These are phyloP conservation scores for Verruconis gallopava DNA, from an alignment of 2,329 filamentous ascomycete species.

Conservation along the genomic window DNA sequence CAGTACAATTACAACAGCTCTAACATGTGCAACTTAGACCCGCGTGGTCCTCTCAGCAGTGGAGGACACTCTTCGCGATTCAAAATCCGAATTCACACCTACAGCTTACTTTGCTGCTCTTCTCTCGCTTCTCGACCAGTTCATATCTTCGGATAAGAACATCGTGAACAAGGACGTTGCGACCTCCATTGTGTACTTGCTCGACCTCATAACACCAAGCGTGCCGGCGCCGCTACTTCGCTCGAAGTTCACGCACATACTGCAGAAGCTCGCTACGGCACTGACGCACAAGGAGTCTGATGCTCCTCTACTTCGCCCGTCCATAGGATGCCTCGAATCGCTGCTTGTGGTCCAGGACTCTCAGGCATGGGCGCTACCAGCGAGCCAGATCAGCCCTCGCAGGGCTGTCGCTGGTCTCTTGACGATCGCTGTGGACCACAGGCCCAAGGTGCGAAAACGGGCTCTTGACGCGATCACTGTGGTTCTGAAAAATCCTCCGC, in stretches of 20 bases:
- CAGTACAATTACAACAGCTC: constrained; percentile 1
- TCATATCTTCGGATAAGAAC: constrained; percentile 47
- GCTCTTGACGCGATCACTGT: constrained; percentile 79
- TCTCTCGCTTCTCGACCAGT: constrained; percentile 71
- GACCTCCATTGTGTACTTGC: constrained; percentile 81
- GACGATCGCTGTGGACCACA: constrained; percentile 68
- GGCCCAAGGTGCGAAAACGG: constrained; percentile 88
- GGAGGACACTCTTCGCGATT: constrained; percentile 81
- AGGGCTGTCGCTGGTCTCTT: constrained; percentile 78
- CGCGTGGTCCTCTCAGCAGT: constrained; percentile 80
- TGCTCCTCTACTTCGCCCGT: constrained; percentile 71
- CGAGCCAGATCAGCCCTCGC: constrained; percentile 71
- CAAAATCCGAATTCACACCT: constrained; percentile 68
- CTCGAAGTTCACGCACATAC: constrained; percentile 89
- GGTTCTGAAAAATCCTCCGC: constrained; percentile 72
- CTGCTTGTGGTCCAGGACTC: constrained; percentile 80
- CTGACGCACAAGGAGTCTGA: constrained; percentile 71
- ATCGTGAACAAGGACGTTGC: constrained; percentile 71
- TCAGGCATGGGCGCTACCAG: constrained; percentile 73
- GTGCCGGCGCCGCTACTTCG: constrained; percentile 77
- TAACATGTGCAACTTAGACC: constrained; percentile 48
- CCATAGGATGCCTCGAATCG: constrained; percentile 89
- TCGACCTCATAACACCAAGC: constrained; percentile 80
- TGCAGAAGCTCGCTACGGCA: constrained; percentile 72
- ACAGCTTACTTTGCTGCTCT: constrained; percentile 96